These are phyloP conservation scores for Ceratocystiopsis minuta DNA, from an alignment of 2,329 filamentous ascomycete species.

Conservation along the genomic window DNA sequence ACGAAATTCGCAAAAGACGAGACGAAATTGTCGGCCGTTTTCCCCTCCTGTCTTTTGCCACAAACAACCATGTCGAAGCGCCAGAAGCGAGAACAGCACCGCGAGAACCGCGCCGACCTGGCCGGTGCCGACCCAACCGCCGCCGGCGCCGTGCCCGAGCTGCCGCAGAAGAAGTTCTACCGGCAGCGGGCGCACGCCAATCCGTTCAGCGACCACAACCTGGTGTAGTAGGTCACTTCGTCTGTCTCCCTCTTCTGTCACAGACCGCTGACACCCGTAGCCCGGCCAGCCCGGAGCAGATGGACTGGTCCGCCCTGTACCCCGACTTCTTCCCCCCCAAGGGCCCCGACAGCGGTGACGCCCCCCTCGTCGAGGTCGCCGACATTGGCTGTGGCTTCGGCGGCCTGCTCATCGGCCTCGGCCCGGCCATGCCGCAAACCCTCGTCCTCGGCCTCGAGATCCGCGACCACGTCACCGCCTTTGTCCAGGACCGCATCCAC, in stretches of 20 bases:
- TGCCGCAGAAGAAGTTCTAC: conserved; percentile 93
- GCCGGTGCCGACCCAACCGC: too few relatives aligned
- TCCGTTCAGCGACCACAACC: conserved; percentile 84
- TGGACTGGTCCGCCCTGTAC: conserved; percentile 83
- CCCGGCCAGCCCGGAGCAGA: conserved; percentile 57
- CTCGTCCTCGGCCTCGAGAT: conserved; percentile 87
- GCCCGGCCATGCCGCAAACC: conserved; percentile 62
- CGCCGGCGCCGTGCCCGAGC: conserved; percentile 30
- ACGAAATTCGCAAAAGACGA: background rate
- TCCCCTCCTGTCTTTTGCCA: background rate
- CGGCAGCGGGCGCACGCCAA: conserved; percentile 93
- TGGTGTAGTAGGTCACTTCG: conserved; percentile 45
- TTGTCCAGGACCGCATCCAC: conserved; percentile 71
- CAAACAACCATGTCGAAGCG: conserved; percentile 25
- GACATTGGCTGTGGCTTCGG: conserved; percentile 97
- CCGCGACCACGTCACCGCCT: conserved; percentile 74
- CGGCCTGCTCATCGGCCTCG: conserved; percentile 70
- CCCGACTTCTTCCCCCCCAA: conserved; percentile 43
- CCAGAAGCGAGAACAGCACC: conserved; percentile 41
- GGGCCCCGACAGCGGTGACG: conserved; percentile 12
- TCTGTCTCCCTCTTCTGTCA: too few relatives aligned
- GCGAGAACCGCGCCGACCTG: conserved; percentile 16
- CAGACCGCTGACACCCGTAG: conserved; percentile 24
- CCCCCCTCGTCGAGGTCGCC: conserved; percentile 54
- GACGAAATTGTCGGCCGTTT: background rate